Percentiles rank a stretch among this genome's conserved stretches.
Evolutionary conservation across 2,329 filamentous ascomycete species (phyloP).

Genomic region (Cryphonectria japonica): DNA sequence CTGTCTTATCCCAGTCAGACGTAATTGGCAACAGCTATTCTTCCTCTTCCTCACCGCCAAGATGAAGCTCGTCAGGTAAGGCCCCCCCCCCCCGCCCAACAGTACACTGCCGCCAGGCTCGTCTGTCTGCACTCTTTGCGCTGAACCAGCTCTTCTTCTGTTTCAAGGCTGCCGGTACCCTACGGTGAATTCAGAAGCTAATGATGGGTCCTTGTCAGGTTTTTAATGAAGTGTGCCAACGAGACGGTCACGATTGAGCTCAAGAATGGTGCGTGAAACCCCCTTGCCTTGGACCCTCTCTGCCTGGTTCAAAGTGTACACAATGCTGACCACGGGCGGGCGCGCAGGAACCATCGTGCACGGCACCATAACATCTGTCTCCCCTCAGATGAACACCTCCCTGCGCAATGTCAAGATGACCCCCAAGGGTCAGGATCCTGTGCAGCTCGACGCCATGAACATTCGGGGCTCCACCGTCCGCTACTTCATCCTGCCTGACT

Average conservation of each 20-base stretch:
- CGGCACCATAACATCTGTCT: conserved; percentile 95
- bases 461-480: conserved; percentile 94
- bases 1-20: not conserved
- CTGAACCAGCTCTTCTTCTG: conserved; percentile 39
- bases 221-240: conserved; percentile 99
- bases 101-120: conserved; percentile 31
- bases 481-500: conserved; percentile 96
- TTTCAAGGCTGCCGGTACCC: conserved; percentile 25
- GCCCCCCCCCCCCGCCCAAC: conserved; percentile 22
- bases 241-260: conserved; percentile 98
- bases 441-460: conserved; percentile 93
- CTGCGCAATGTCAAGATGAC: conserved; percentile 98
- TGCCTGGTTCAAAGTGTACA: not conserved
- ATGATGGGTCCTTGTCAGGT: conserved; percentile 59
- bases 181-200: conserved; percentile 36
- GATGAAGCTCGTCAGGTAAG: conserved; percentile 98
- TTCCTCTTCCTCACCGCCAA: conserved; percentile 45
- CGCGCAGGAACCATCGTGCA: conserved; percentile 85
- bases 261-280: conserved; percentile 77
- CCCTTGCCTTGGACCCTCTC: not conserved
- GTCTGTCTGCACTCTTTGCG: conserved; percentile 27
- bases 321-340: not conserved
- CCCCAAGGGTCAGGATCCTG: conserved; percentile 80
- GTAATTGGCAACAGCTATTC: not conserved
- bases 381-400: conserved; percentile 97